Percentiles rank a stretch among this genome's conserved stretches.
These are phyloP conservation scores for Ambrosia trifida DNA, from an alignment of 129 eudicot genomes.

Conservation along the genomic window DNA sequence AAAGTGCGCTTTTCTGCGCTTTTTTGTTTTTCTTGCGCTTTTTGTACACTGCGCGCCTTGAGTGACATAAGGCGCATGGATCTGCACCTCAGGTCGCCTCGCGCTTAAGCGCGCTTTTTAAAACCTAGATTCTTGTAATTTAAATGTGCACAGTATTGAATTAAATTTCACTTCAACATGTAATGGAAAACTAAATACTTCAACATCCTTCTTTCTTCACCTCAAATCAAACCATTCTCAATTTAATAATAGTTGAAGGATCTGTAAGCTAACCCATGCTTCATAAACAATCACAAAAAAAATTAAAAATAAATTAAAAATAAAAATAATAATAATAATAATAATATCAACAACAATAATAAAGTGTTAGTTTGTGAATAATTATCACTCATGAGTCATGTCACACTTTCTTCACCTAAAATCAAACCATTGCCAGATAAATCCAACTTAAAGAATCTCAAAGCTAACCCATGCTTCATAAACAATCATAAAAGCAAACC, in stretches of 20 bases:
- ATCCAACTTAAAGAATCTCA: constrained; percentile 10
- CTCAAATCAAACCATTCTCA: constrained; percentile 17
- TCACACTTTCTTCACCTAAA: constrained; percentile 25
- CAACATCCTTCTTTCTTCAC: constrained; percentile 27
- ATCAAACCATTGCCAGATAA: background rate
- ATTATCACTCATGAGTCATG: no score
- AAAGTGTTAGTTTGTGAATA: no score
- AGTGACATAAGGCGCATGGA: no score
- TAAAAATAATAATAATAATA: no score
- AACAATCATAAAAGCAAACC: constrained; percentile 18
- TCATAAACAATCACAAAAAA: constrained; percentile 19
- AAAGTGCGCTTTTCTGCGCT: no score
- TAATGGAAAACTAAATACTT: no score
- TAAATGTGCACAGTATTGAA: background rate
- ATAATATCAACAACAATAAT: no score
- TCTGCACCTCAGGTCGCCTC: no score
- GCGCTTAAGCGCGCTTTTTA: no score
- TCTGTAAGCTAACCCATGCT: constrained; percentile 15
- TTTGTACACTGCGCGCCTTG: no score
- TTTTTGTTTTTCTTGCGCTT: no score
- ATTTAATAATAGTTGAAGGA: constrained; percentile 11
- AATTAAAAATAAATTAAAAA: no score
- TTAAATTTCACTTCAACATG: background rate
- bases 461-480: constrained; percentile 15
- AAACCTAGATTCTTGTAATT: background rate